Evolutionary conservation across 352 stramenopile species (phyloP).

Genomic region (Phytopythium aichiense): DNA sequence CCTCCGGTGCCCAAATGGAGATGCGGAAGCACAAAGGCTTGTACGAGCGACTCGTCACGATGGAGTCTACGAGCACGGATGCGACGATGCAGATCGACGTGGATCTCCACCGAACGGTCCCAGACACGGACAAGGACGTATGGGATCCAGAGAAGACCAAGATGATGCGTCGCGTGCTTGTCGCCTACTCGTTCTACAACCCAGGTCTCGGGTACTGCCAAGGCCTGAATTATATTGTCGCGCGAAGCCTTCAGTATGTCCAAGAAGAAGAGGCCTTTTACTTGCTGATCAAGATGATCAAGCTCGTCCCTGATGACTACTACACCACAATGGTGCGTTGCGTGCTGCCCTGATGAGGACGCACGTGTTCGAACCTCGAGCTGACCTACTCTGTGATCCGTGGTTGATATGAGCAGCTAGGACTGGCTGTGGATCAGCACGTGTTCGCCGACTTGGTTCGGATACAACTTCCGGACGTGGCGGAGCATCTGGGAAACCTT

Average conservation of each 20-base stretch:
- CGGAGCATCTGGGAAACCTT: constrained; percentile 52
- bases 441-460: constrained; percentile 85
- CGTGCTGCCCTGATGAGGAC: background rate
- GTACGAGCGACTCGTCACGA: constrained; percentile 46
- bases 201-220: constrained; percentile 83
- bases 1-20: constrained; percentile 64
- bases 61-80: constrained; percentile 58
- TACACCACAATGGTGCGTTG: constrained; percentile 82
- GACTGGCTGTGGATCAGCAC: constrained; percentile 84
- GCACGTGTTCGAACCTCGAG: background rate
- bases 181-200: constrained; percentile 83
- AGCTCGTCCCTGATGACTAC: constrained; percentile 80
- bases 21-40: constrained; percentile 55
- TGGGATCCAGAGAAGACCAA: constrained; percentile 68
- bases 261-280: constrained; percentile 80
- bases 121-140: constrained; percentile 46
- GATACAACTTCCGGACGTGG: constrained; percentile 67
- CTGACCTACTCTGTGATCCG: background rate
- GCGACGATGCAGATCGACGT: constrained; percentile 82
- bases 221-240: constrained; percentile 86
- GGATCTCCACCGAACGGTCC: constrained; percentile 73
- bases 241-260: constrained; percentile 60
- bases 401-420: constrained; percentile 34
- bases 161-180: constrained; percentile 77
- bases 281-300: constrained; percentile 75